Base-by-base conservation (phyloP, 345 rosid genomes). In the Alliaria petiolata region DNA sequence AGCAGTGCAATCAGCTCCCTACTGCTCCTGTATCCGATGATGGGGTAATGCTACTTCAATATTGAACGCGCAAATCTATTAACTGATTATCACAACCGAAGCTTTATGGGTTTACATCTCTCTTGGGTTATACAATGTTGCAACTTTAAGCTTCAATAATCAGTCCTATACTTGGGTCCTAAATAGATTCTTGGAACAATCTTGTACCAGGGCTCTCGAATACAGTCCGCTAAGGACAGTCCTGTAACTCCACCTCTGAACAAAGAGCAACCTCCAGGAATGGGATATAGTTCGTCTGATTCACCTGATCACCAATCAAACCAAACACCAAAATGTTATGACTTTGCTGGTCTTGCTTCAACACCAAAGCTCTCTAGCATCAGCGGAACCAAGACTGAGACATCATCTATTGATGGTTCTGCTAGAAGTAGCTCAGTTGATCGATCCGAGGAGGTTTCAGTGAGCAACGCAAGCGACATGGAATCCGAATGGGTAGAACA, bases 401-500 rank as follows among this genome's bases (percentile, higher is more conserved):
- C 89, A 51, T 88, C 91, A 62, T 90, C 98, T 0, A 28, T 90
- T 12, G 91, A 86, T 26, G 91, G 89, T 52, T 90, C 98, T 40
- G 81, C 66, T 20, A 84, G 90, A 81, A 84, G 82, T 72, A 86
- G 92, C 70, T 85, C 83, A 7, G 83, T 67, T 59, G 97, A 89
- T 80, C 84, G 28, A 71, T 92, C 98, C 0, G 91, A 87, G 53
- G 98, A 88, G 74, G 83, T 88, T 66, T 92, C 98, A 16, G 35
- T 90, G 44, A 87, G 98, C 54, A 88, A 89, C 81, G 93, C 96
- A 8, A 92, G 98, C 47, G 98, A 92, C 52, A 62, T 84, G 75
- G 98, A 92, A 64, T 74, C 82, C 3, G 96, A 92, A 81, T 92
- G 98, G 97, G 87, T 91, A 11, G 96, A 89, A 70, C 93, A 89